These are phyloP conservation scores for Hanseniaspora occidentalis DNA, from an alignment of 805 yeast species.

Conservation along the genomic window DNA sequence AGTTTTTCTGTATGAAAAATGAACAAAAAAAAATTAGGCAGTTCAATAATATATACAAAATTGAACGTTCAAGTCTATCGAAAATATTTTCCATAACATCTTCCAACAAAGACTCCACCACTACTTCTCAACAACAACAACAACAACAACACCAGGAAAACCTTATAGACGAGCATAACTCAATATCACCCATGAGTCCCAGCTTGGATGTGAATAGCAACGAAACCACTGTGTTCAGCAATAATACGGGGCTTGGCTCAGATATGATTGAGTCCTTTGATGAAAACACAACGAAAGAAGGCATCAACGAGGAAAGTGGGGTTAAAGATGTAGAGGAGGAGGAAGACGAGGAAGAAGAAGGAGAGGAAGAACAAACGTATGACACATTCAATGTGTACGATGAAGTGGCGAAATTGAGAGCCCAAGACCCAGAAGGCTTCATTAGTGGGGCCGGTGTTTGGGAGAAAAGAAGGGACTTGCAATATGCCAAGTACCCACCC, in stretches of 20 bases:
- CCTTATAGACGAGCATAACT: not conserved
- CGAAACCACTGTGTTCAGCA: not conserved
- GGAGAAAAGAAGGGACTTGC: conserved; percentile 48
- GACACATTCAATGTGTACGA: conserved; percentile 22
- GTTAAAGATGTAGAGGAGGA: conserved; percentile 5
- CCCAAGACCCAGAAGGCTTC: conserved; percentile 25
- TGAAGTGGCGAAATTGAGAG: conserved; percentile 22
- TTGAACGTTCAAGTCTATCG: too few relatives aligned
- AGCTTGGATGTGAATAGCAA: not conserved
- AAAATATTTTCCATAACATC: too few relatives aligned
- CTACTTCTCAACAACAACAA: too few relatives aligned
- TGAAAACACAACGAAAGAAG: too few relatives aligned
- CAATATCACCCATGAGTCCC: too few relatives aligned
- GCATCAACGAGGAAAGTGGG: not conserved
- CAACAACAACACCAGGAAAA: not conserved
- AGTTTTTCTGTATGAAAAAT: not conserved
- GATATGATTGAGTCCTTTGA: not conserved
- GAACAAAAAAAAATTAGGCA: not conserved
- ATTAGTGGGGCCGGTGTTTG: conserved; percentile 49
- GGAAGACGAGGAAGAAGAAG: conserved; percentile 9
- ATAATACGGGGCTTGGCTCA: not conserved
- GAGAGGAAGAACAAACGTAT: conserved; percentile 13
- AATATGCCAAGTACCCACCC: conserved; percentile 42
- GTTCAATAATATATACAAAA: too few relatives aligned
- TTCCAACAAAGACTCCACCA: too few relatives aligned